A percentile compares a stretch with the other conserved stretches of the same genome.
phyloP scores from a whole-genome alignment of 2,329 filamentous ascomycete species.

The Ceratocystis smalleyi region DNA sequence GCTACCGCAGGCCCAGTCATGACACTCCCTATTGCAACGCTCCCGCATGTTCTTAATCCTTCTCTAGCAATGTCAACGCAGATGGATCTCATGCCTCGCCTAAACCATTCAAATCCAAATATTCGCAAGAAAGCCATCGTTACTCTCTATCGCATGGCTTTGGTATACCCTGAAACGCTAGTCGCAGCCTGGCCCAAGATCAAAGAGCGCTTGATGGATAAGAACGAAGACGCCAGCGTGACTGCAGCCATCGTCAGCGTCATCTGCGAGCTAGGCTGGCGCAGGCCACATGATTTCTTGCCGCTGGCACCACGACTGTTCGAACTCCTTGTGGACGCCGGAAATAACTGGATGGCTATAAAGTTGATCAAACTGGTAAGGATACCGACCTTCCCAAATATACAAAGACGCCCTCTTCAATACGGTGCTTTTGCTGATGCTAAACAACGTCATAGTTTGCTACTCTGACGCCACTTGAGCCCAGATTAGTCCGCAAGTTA shows the following conservation, averaged over 20 bases:
- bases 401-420: not conserved
- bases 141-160: constrained; percentile 77
- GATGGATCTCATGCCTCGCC: constrained; percentile 67
- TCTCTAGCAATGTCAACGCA: constrained; percentile 82
- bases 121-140: constrained; percentile 94
- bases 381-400: constrained; percentile 16
- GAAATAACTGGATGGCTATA: constrained; percentile 99
- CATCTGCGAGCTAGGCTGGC: constrained; percentile 87
- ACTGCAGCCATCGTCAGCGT: constrained; percentile 95
- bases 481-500: constrained; percentile 77
- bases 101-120: constrained; percentile 70
- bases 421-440: not conserved
- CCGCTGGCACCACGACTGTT: constrained; percentile 83
- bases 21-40: constrained; percentile 67
- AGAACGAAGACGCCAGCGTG: constrained; percentile 77
- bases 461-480: constrained; percentile 80
- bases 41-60: constrained; percentile 90
- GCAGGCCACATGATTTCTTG: constrained; percentile 82
- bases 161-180: constrained; percentile 93
- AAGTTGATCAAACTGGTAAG: constrained; percentile 90
- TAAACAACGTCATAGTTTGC: constrained; percentile 54
- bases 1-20: constrained; percentile 60
- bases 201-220: constrained; percentile 82
- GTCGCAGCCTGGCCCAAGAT: constrained; percentile 93
- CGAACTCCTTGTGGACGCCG: constrained; percentile 76